phyloP scores from a whole-genome alignment of 2,329 filamentous ascomycete species.

The Xylaria sp. region DNA sequence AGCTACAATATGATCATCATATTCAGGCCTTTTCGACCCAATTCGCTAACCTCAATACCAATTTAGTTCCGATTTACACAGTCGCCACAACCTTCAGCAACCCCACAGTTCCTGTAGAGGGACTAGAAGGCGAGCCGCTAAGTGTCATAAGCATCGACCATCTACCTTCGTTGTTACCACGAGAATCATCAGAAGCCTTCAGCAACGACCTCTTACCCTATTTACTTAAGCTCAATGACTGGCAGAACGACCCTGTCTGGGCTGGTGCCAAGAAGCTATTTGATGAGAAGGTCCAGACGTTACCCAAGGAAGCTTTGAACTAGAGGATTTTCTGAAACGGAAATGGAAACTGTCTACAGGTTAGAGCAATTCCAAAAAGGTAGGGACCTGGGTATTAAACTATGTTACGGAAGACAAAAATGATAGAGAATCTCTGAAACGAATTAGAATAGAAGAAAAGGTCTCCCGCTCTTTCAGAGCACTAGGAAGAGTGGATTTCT shows the following conservation, averaged over 20 bases:
- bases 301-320: constrained; percentile 55
- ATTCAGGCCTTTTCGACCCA: constrained; percentile 24
- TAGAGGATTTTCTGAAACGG: background rate
- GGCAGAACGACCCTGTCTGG: constrained; percentile 79
- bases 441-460: background rate
- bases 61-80: constrained; percentile 75
- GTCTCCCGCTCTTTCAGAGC: background rate
- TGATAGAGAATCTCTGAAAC: background rate
- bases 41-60: background rate
- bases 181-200: constrained; percentile 88
- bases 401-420: background rate
- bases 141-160: constrained; percentile 90
- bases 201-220: constrained; percentile 78
- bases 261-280: constrained; percentile 82
- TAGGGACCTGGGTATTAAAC: background rate
- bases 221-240: constrained; percentile 77
- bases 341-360: background rate
- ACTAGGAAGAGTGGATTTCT: constrained; percentile 1
- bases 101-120: constrained; percentile 79
- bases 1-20: background rate
- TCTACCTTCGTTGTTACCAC: constrained; percentile 79
- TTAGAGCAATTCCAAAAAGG: background rate
- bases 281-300: constrained; percentile 75
- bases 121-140: constrained; percentile 65
- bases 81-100: constrained; percentile 82